Percentiles rank a stretch among this genome's conserved stretches.
These are phyloP conservation scores for Viola odorata DNA, from an alignment of 345 rosid species.

Conservation along the genomic window DNA sequence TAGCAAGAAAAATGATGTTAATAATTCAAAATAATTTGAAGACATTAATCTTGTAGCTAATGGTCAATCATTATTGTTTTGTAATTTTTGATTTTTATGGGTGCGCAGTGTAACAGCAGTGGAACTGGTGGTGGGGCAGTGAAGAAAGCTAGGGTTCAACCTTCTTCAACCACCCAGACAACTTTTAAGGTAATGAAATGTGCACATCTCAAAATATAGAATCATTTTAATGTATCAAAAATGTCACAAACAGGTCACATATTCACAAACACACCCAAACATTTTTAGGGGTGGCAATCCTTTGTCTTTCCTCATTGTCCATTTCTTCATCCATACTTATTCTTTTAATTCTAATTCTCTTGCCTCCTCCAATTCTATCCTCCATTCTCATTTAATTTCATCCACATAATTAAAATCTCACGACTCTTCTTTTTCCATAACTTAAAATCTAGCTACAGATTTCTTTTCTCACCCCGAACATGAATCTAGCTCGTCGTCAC, in stretches of 20 bases:
- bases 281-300: slow-evolving; percentile 2
- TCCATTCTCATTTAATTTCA: neutral
- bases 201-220: neutral
- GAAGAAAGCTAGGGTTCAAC: slow-evolving; percentile 86
- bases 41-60: neutral
- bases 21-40: neutral
- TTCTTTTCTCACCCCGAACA: too few relatives aligned
- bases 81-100: too few relatives aligned
- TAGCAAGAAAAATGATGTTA: too few relatives aligned
- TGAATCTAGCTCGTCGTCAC: too few relatives aligned
- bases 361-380: neutral
- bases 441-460: too few relatives aligned
- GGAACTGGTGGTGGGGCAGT: slow-evolving; percentile 69
- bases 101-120: slow-evolving; percentile 63
- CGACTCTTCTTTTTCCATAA: too few relatives aligned
- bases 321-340: slow-evolving; percentile 12
- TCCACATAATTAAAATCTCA: too few relatives aligned
- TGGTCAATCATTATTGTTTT: neutral
- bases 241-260: neutral
- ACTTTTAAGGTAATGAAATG: slow-evolving; percentile 23
- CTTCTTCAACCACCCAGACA: slow-evolving; percentile 18
- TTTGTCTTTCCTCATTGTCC: slow-evolving; percentile 25
- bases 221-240: neutral
- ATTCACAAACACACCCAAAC: slow-evolving; percentile 22
- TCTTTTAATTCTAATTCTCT: neutral